Evolutionary conservation across 2,329 filamentous ascomycete species (phyloP).

Genomic region (Chaetomium strumarium): DNA sequence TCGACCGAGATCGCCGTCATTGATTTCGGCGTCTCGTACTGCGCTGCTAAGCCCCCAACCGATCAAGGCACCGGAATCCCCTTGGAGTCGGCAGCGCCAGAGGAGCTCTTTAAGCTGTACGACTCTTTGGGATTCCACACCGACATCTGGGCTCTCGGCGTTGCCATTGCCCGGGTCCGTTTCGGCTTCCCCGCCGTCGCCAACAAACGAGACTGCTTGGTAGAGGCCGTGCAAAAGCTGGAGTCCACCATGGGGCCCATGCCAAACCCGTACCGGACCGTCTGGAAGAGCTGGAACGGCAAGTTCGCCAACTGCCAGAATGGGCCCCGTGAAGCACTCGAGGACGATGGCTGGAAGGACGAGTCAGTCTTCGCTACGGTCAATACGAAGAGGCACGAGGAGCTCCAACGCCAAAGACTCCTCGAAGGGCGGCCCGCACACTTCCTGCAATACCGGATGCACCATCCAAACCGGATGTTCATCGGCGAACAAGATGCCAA

Average conservation of each 20-base stretch:
- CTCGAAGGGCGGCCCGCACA: neutral
- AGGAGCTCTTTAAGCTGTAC: constrained; percentile 2
- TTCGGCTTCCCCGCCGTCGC: neutral
- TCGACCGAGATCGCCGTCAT: constrained; percentile 5
- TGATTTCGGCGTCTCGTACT: constrained; percentile 19
- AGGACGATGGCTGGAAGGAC: constrained; percentile 2
- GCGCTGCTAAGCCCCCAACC: neutral
- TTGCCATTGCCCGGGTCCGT: neutral
- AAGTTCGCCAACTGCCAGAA: neutral
- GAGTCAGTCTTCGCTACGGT: neutral
- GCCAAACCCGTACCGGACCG: constrained; percentile 1
- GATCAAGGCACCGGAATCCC: constrained; percentile 4
- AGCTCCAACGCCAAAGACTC: too few relatives aligned
- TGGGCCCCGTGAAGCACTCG: neutral
- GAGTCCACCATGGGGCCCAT: constrained; percentile 12
- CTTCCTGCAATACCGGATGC: neutral
- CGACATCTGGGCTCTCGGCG: constrained; percentile 15
- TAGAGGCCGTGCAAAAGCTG: neutral
- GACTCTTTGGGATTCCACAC: neutral
- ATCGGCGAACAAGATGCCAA: neutral
- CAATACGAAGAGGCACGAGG: neutral
- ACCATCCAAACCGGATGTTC: neutral
- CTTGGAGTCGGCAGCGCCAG: neutral
- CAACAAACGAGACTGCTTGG: neutral
- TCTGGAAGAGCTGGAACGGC: neutral